phyloP scores from a whole-genome alignment of 306 rosid species.

The Castanea crenata region DNA sequence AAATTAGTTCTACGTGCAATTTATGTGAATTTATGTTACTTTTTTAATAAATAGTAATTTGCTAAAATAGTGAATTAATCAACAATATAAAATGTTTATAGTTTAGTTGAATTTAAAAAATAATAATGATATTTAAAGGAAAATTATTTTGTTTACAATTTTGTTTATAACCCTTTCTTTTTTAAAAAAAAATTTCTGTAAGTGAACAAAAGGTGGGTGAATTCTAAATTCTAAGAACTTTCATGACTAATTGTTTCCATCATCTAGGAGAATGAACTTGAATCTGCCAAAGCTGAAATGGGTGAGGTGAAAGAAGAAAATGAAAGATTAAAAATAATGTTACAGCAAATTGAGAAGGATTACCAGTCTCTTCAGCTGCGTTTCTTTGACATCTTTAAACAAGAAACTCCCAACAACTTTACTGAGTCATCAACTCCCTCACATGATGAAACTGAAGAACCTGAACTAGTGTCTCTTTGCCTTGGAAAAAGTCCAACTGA shows the following conservation, averaged over 20 bases:
- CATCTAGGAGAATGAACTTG: constrained; percentile 23
- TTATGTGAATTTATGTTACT: too few relatives aligned
- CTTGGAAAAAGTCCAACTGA: constrained; percentile 40
- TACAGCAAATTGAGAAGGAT: constrained; percentile 26
- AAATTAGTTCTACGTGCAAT: too few relatives aligned
- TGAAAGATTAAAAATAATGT: constrained; percentile 17
- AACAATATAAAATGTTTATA: too few relatives aligned
- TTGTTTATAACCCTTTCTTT: neutral
- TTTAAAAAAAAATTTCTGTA: neutral
- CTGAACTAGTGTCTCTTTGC: constrained; percentile 36
- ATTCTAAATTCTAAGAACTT: neutral
- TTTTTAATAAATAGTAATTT: too few relatives aligned
- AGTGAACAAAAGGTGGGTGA: neutral
- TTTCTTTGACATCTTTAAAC: constrained; percentile 22
- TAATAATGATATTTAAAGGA: too few relatives aligned
- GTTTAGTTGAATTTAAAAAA: too few relatives aligned
- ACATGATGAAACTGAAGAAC: constrained; percentile 16
- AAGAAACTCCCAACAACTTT: constrained; percentile 14
- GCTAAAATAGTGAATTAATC: too few relatives aligned
- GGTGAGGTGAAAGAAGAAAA: constrained; percentile 29
- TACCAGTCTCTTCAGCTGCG: constrained; percentile 33
- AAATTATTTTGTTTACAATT: too few relatives aligned
- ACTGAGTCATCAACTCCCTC: neutral
- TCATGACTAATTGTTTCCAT: neutral
- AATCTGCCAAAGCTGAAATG: constrained; percentile 30